Percentiles rank a stretch among this genome's conserved stretches.
phyloP scores from a whole-genome alignment of 257 asterid genomes.

The Phtheirospermum japonicum region DNA sequence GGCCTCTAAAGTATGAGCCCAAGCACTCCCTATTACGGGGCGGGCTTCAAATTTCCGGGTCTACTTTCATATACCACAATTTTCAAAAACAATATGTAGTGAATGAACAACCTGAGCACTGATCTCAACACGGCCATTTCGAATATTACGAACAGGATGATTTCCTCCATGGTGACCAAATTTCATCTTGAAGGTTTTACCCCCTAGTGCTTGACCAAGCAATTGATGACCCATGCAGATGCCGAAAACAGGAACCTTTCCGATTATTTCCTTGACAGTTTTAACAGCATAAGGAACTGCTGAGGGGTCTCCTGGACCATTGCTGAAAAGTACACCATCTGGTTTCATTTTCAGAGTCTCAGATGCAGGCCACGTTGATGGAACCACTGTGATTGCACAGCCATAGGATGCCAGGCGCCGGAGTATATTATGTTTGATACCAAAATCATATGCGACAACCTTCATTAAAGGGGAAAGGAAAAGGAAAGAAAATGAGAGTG shows the following conservation, averaged over 20 bases:
- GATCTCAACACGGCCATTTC: conserved; percentile 77
- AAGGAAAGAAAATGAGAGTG: background rate
- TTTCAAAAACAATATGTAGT: too few species aligned
- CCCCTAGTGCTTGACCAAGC: conserved; percentile 98
- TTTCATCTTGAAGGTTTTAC: conserved; percentile 94
- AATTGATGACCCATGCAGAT: conserved; percentile 99
- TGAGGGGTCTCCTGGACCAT: conserved; percentile 98
- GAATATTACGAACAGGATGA: conserved; percentile 87
- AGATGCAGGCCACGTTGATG: conserved; percentile 89
- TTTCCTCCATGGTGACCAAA: conserved; percentile 98
- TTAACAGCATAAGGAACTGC: conserved; percentile 97
- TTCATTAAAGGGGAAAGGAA: conserved; percentile 30
- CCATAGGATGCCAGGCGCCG: conserved; percentile 89
- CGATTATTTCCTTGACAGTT: conserved; percentile 72
- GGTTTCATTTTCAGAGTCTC: conserved; percentile 86
- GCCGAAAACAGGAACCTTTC: conserved; percentile 85
- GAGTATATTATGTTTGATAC: conserved; percentile 91
- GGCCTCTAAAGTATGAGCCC: too few species aligned
- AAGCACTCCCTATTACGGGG: too few species aligned
- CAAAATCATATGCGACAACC: conserved; percentile 98
- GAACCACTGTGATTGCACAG: conserved; percentile 90
- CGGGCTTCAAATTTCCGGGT: too few species aligned
- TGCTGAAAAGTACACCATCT: conserved; percentile 91
- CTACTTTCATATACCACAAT: background rate
- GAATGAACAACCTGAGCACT: conserved; percentile 78